These are phyloP conservation scores for Ophiostoma australiae DNA, from an alignment of 2,329 filamentous ascomycete genomes.

Conservation along the genomic window DNA sequence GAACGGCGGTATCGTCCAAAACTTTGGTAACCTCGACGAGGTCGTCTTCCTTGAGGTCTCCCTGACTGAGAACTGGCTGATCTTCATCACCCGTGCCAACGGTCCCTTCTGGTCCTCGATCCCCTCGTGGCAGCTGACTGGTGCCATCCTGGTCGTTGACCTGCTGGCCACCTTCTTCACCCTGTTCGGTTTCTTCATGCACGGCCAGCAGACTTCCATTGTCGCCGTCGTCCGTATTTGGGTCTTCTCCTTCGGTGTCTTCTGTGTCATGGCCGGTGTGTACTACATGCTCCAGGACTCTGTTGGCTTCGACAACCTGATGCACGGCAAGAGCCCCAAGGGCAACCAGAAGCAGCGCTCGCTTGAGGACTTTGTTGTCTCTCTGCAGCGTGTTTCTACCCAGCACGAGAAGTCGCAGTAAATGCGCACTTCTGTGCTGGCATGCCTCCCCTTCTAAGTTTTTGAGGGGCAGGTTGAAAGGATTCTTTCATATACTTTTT, in stretches of 20 bases:
- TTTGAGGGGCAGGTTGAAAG: conserved; percentile 26
- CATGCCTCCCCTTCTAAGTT: conserved; percentile 9
- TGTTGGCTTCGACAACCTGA: conserved; percentile 79
- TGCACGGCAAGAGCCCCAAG: conserved; percentile 84
- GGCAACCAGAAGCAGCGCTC: conserved; percentile 77
- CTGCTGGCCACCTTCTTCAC: conserved; percentile 80
- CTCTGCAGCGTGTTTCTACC: conserved; percentile 81
- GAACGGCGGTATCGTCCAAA: conserved; percentile 81
- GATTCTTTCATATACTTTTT: conserved; percentile 14
- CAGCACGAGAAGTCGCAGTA: conserved; percentile 86
- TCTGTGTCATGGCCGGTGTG: conserved; percentile 65
- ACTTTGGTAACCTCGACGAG: conserved; percentile 75
- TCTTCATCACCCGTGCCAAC: conserved; percentile 92
- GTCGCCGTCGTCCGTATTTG: conserved; percentile 83
- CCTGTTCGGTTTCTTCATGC: conserved; percentile 77
- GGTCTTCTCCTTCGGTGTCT: conserved; percentile 87
- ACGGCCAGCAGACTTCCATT: conserved; percentile 59
- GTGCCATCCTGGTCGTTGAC: conserved; percentile 76
- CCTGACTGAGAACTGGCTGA: conserved; percentile 91
- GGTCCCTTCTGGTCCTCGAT: conserved; percentile 88
- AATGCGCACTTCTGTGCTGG: conserved; percentile 25
- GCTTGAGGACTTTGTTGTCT: conserved; percentile 86
- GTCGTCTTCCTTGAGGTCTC: conserved; percentile 87
- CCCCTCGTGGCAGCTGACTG: conserved; percentile 77
- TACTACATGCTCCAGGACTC: conserved; percentile 81